Conservation (phyloP, 2,329 filamentous ascomycete genomes). For the Ophiostoma australiae region DNA sequence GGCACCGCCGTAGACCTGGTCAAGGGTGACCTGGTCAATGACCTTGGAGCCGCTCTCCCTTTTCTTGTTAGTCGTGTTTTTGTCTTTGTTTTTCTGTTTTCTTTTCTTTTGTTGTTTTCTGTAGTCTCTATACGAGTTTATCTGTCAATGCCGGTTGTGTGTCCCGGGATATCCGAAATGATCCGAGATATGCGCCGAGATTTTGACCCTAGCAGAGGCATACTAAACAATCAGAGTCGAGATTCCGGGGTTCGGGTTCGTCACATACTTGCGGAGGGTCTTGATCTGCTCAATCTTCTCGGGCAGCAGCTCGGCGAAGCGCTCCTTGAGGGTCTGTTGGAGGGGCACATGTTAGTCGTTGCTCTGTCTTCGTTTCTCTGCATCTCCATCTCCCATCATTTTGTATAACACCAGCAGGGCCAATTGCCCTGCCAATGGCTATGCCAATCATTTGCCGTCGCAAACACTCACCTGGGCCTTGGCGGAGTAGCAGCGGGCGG, state of each 20-base stretch:
- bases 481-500: constrained; percentile 84
- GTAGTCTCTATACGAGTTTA: not conserved
- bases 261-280: constrained; percentile 84
- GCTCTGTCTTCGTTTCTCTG: constrained; percentile 17
- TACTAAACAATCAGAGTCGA: not conserved
- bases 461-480: constrained; percentile 68
- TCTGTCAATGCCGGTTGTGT: not conserved
- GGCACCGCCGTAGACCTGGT: constrained; percentile 98
- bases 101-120: no score
- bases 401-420: not conserved
- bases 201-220: not conserved
- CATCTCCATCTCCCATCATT: not conserved
- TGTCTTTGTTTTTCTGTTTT: not conserved
- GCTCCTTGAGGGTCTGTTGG: constrained; percentile 86
- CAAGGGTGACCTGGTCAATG: constrained; percentile 93
- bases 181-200: not conserved
- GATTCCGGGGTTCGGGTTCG: constrained; percentile 5
- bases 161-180: constrained; percentile 3
- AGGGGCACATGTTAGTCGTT: constrained; percentile 26
- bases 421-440: not conserved
- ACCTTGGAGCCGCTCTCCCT: constrained; percentile 95
- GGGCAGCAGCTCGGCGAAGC: constrained; percentile 91
- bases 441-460: not conserved
- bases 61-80: not conserved
- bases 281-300: constrained; percentile 99